A percentile compares a stretch with the other conserved stretches of the same genome.
Conservation (phyloP, 768 basidiomycete species). For the Russula olivacea region DNA sequence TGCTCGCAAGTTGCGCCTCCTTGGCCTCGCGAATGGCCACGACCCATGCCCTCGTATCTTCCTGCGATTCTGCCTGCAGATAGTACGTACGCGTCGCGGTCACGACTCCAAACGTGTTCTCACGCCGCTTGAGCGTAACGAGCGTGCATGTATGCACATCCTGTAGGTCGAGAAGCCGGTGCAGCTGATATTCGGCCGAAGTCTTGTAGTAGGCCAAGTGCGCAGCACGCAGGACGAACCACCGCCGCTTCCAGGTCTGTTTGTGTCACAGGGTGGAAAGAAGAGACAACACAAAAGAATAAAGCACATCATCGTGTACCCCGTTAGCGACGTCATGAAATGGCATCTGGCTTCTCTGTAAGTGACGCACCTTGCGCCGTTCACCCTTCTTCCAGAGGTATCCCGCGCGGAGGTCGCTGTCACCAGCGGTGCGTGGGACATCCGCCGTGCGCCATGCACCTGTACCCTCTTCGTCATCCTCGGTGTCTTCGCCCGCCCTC, state of each 20-base stretch:
- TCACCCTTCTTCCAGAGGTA: constrained; percentile 99
- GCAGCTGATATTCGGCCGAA: constrained; percentile 88
- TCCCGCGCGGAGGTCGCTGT: constrained; percentile 79
- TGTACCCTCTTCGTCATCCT: constrained; percentile 79
- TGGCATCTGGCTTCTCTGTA: neutral
- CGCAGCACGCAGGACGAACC: constrained; percentile 91
- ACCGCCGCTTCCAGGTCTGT: constrained; percentile 97
- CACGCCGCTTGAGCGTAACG: constrained; percentile 83
- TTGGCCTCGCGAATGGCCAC: constrained; percentile 71
- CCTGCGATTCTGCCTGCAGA: constrained; percentile 65
- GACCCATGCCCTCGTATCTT: constrained; percentile 83
- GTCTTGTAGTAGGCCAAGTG: constrained; percentile 97
- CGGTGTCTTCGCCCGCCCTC: constrained; percentile 33
- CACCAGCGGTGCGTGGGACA: constrained; percentile 46
- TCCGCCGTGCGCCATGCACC: constrained; percentile 60
- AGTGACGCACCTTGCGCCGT: constrained; percentile 73
- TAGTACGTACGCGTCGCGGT: constrained; percentile 88
- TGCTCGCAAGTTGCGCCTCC: constrained; percentile 47
- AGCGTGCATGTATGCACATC: constrained; percentile 88
- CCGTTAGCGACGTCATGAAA: constrained; percentile 1
- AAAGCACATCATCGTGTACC: neutral
- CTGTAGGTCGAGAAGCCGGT: constrained; percentile 77
- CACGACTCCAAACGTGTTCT: constrained; percentile 86
- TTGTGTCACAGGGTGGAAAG: neutral
- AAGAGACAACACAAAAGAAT: neutral